Base-by-base conservation (phyloP, 2,329 filamentous ascomycete genomes). In the Scedosporium aurantiacum region DNA sequence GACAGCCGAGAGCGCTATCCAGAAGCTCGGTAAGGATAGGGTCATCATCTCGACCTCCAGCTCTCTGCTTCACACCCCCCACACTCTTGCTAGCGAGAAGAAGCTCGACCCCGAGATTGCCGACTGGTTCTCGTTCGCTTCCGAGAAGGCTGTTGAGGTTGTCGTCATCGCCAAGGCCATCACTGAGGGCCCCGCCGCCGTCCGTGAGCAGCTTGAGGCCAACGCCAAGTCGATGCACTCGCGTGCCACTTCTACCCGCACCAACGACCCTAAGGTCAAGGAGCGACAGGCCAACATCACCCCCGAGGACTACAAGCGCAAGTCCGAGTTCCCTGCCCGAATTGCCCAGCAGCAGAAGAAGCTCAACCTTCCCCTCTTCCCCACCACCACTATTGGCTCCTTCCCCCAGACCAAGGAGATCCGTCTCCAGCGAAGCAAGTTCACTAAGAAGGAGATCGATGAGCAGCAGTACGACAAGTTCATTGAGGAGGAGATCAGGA, bases 381-480 rank as follows among this genome's bases (percentile, higher is more conserved):
- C 94, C 66, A 99, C 94, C 74, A 99, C 94, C 76, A 99, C 94
- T 75, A 99, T 99, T 68, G 94, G 94, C 69, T 97, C 93, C 62
- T 99, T 99, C 90, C 94, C 94, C 69, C 94, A 99, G 84, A 99
- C 94, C 76, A 92, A 93, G 84, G 91, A 97, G 78, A 99, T 99
- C 80, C 91, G 94, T 80, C 80, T 95, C 70, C 87, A 92, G 80
- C 90, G 94, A 73, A 96, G 94, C 86, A 96, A 94, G 84, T 91
- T 97, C 82, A 96, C 92, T 83, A 99, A 99, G 88, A 89, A 89
- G 73, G 92, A 97, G 78, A 97, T 99, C 77, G 92, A 88, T 59
- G 82, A 87, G 70, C 83, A 87, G 73, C 81, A 97, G 81, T 99
- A 99, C 78, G 94, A 99, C 82, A 89, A 90, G 78, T 99, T 99